Base-by-base conservation (phyloP, 2,329 filamentous ascomycete species). In the Fonsecaea nubica region DNA sequence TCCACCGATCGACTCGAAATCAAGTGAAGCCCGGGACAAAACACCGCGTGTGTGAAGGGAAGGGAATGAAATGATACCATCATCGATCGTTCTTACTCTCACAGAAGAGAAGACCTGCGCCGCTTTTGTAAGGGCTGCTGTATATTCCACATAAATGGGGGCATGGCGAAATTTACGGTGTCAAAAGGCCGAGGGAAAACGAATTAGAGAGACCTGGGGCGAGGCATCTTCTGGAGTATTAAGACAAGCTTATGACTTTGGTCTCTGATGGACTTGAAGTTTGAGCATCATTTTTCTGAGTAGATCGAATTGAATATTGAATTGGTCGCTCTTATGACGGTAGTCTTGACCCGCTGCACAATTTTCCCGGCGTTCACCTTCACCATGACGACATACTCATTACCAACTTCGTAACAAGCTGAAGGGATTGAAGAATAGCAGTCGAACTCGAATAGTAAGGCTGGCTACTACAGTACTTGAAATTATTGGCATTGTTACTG, bases 151-250 rank as follows among this genome's bases (percentile, higher is more conserved):
- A 62, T 61, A 63, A 21, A 58, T 30, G 25, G 18, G 59, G 18
- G 50, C 30, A 38, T 50, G 55, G 36, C 32, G 60, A 61, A 65
- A 68, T 65, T 66, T 64, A 63, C 18, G 68, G 66, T 62, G 67
- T 66, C 55, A 33, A 21, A 53, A 57, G 35, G 59, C 58, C 48
- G 36, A 21, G 38, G 62, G 35, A 55, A 64, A 56, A 42, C 18
- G 58, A 40, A 57, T 25, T 68, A 69, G 64, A 67, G 58, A 58
- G 54, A 53, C 54, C 21, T 21, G 67, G 52, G 13, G 32, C 40
- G 52, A 50, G 61, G 65, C 65, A 68, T 66, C 62, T 59, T 61
- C 38, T 52, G 63, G 61, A 60, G 57, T 56, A 57, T 30, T 38
- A 58, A 56, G 35, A 60, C 57, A 58, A 61, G 40, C 50, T 7